Evolutionary conservation across 108 stramenopile genomes (phyloP).

Genomic region (Discostella pseudostelligera): DNA sequence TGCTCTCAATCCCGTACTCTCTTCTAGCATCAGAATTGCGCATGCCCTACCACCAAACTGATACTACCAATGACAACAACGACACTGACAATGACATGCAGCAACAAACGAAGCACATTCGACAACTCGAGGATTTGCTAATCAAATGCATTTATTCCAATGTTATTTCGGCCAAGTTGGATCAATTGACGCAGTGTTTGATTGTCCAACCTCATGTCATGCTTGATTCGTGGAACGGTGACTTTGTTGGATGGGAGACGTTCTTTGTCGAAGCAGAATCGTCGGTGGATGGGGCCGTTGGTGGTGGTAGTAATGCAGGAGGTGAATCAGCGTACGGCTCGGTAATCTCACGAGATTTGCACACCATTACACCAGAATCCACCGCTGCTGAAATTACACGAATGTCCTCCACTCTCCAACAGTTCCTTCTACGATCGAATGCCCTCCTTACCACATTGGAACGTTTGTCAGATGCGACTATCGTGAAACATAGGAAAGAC

Average conservation of each 20-base stretch:
- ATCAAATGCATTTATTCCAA: constrained; percentile 47
- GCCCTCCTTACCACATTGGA: constrained; percentile 15
- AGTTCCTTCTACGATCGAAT: constrained; percentile 17
- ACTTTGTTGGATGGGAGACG: not conserved
- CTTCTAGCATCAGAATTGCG: constrained; percentile 20
- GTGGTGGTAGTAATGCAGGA: not conserved
- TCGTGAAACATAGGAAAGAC: not conserved
- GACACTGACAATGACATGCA: not conserved
- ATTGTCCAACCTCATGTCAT: constrained; percentile 13
- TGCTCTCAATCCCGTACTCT: constrained; percentile 35
- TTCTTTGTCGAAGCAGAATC: not conserved
- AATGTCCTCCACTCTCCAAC: constrained; percentile 20
- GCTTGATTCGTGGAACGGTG: not conserved
- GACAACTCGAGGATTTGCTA: constrained; percentile 38
- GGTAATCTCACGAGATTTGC: constrained; percentile 29
- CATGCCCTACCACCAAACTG: constrained; percentile 5
- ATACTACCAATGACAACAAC: not conserved
- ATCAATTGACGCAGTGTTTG: constrained; percentile 34
- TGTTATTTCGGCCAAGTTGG: constrained; percentile 35
- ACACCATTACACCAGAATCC: constrained; percentile 15
- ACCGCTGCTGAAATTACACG: constrained; percentile 3
- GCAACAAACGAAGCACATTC: constrained; percentile 12
- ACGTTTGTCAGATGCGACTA: not conserved
- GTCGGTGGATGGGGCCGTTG: not conserved
- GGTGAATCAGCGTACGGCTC: constrained; percentile 23